Evolutionary conservation across 2,329 filamentous ascomycete genomes (phyloP).

Genomic region (Cercospora zeae-maydis): DNA sequence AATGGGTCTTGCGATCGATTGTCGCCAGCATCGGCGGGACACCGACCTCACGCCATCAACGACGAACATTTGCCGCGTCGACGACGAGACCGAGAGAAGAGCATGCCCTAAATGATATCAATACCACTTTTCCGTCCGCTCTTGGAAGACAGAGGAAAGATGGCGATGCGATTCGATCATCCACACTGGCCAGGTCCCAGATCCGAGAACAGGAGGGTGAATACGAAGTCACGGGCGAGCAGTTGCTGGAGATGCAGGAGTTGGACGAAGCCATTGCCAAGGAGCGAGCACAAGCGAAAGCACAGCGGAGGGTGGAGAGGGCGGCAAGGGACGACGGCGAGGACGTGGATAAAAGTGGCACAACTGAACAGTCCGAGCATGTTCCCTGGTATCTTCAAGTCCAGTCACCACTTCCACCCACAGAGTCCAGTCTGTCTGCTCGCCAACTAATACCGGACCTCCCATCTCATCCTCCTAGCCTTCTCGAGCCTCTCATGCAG

Average conservation of each 20-base stretch:
- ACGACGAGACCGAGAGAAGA: constrained; percentile 19
- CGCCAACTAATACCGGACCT: constrained; percentile 59
- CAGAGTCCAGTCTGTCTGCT: constrained; percentile 45
- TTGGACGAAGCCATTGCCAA: constrained; percentile 6
- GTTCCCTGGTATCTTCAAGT: constrained; percentile 86
- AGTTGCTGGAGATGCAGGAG: constrained; percentile 10
- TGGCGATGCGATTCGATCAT: neutral
- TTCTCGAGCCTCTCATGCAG: constrained; percentile 69
- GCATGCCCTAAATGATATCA: constrained; percentile 26
- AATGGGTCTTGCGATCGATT: constrained; percentile 32
- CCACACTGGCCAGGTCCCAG: neutral
- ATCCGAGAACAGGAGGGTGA: neutral
- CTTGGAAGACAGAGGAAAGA: neutral
- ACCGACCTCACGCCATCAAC: constrained; percentile 9
- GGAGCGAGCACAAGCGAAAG: constrained; percentile 1
- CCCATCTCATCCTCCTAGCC: constrained; percentile 65
- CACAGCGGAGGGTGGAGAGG: neutral
- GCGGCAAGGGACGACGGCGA: neutral
- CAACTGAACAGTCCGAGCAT: constrained; percentile 6
- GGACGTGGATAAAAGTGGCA: neutral
- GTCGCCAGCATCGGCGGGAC: constrained; percentile 31
- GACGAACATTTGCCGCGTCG: constrained; percentile 24
- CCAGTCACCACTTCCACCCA: constrained; percentile 34
- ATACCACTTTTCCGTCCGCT: constrained; percentile 10
- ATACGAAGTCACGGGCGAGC: constrained; percentile 7